A percentile compares a stretch with the other conserved stretches of the same genome.
These are phyloP conservation scores for Pyropia haitanensis DNA, from an alignment of 23 red algal species.

Conservation along the genomic window DNA sequence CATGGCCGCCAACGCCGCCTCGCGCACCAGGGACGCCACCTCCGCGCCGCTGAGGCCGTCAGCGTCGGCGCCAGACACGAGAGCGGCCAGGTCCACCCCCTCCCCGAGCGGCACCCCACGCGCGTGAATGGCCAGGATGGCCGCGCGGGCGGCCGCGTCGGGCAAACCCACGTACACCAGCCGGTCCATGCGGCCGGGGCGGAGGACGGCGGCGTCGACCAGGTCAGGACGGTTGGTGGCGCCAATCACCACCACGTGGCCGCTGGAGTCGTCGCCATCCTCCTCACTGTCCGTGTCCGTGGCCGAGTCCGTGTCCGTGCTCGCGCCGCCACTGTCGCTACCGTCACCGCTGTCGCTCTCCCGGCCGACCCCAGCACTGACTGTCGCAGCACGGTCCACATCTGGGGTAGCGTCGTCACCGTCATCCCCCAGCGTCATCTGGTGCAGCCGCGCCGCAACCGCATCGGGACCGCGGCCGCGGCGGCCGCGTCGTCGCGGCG, in stretches of 20 bases:
- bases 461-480: no score
- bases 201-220: conserved; percentile 73
- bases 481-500: background rate
- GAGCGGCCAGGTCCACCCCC: conserved; percentile 18
- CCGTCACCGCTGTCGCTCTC: no score
- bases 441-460: background rate
- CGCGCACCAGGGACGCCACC: conserved; percentile 75
- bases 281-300: no score
- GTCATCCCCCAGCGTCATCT: background rate
- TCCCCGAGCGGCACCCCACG: conserved; percentile 44
- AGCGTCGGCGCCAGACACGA: conserved; percentile 11
- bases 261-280: background rate
- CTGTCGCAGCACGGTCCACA: no score
- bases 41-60: conserved; percentile 79
- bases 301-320: no score
- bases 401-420: background rate
- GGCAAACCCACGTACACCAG: conserved; percentile 83
- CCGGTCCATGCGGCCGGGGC: conserved; percentile 82
- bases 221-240: conserved; percentile 95
- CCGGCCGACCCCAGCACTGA: no score
- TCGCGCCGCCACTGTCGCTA: background rate
- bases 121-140: conserved; percentile 68
- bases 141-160: conserved; percentile 28
- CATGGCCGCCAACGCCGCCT: conserved; percentile 73
- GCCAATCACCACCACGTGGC: conserved; percentile 66